Conservation (phyloP, 2,329 filamentous ascomycete genomes). For the Diaporthe citri region DNA sequence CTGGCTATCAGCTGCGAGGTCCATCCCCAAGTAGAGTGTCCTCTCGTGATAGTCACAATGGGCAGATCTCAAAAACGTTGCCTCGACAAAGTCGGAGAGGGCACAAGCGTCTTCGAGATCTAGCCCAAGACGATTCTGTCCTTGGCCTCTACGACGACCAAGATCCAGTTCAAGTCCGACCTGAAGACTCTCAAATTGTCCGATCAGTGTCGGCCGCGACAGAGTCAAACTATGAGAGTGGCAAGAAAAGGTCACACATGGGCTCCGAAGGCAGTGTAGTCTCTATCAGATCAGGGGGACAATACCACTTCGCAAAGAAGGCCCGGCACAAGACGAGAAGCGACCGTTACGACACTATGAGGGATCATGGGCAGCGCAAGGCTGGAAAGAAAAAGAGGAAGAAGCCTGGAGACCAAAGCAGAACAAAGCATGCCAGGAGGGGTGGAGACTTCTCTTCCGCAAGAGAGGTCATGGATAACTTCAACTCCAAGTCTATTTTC, state of each 20-base stretch:
- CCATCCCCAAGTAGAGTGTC: neutral
- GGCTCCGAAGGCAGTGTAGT: neutral
- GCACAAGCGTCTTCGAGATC: neutral
- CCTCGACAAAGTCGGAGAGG: neutral
- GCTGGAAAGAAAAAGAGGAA: slow-evolving; percentile 43
- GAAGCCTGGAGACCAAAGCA: slow-evolving; percentile 35
- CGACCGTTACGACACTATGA: slow-evolving; percentile 66
- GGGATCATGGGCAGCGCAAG: slow-evolving; percentile 10
- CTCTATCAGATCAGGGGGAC: neutral
- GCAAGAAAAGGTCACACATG: slow-evolving; percentile 1
- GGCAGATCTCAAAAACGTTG: neutral
- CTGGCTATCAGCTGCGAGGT: neutral
- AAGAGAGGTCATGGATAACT: slow-evolving; percentile 66
- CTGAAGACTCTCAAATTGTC: neutral
- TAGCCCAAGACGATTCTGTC: neutral
- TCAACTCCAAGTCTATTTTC: slow-evolving; percentile 66
- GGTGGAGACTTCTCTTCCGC: slow-evolving; percentile 52
- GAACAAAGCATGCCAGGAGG: slow-evolving; percentile 41
- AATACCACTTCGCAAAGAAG: slow-evolving; percentile 44
- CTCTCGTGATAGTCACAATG: neutral
- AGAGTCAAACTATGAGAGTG: slow-evolving; percentile 17
- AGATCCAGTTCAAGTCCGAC: neutral
- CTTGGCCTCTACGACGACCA: neutral
- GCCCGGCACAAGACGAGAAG: slow-evolving; percentile 67
- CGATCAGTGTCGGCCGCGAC: neutral